These are phyloP conservation scores for Bondarzewia mesenterica DNA, from an alignment of 1,284 basidiomycete species.

Conservation along the genomic window DNA sequence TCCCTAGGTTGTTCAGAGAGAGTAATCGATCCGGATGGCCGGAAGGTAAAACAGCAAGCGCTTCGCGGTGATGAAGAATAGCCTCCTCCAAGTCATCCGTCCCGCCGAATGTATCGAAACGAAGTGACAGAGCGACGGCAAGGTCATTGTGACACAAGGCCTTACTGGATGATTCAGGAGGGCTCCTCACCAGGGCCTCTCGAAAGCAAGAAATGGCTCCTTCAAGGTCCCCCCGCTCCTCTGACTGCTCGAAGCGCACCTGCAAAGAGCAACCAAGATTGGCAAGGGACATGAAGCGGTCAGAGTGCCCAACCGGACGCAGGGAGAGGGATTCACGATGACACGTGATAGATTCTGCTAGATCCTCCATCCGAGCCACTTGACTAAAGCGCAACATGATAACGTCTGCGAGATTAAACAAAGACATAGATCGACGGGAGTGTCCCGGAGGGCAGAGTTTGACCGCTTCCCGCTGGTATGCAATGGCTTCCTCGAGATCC, in stretches of 20 bases:
- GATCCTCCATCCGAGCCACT: constrained; percentile 16
- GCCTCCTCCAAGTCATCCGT: constrained; percentile 21
- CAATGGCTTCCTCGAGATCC: background rate
- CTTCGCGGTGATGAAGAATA: background rate
- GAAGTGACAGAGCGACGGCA: constrained; percentile 19
- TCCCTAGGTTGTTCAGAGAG: too few relatives aligned
- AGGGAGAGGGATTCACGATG: background rate
- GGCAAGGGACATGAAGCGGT: constrained; percentile 13
- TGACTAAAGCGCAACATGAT: constrained; percentile 13
- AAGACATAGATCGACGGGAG: background rate
- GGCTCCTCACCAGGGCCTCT: constrained; percentile 17
- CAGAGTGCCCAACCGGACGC: background rate
- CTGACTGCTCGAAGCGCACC: constrained; percentile 18
- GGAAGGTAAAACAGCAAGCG: background rate
- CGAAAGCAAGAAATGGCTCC: constrained; percentile 20
- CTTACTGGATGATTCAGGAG: too few relatives aligned
- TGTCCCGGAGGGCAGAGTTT: background rate
- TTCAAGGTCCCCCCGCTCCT: constrained; percentile 22
- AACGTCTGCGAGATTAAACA: background rate
- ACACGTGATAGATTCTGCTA: background rate
- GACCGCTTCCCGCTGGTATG: background rate
- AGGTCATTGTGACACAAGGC: too few relatives aligned
- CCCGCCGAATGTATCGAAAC: constrained; percentile 17
- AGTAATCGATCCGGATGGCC: background rate
- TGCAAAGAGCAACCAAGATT: constrained; percentile 23